Base-by-base conservation (phyloP, 192 early-diverging fungal species). In the Entophlyctis helioformis region DNA sequence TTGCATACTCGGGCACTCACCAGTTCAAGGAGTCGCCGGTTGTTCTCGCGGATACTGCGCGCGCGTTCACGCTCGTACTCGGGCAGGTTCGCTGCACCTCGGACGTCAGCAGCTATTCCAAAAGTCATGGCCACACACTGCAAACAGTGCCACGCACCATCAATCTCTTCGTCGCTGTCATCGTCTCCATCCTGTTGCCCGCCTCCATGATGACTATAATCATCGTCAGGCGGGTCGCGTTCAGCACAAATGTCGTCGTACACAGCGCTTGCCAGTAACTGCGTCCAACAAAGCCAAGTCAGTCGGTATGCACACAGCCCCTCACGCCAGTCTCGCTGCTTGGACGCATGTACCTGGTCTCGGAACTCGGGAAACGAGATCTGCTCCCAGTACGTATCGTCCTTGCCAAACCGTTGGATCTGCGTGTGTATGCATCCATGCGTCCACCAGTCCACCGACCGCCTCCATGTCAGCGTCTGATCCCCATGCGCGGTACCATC, bases 361-460 rank as follows among this genome's bases (percentile, higher is more conserved):
- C 46, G 31, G 31, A 57, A 62, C 27, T 20, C 40, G 12, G 39
- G 11, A 42, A 87, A 59, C 10, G 65, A 59, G 10, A 86, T 62
- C 41, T 87, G 76, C 52, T 87, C 83, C 86, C 86, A 93, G 42
- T 83, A 80, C 28, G 70, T 58, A 22, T 66, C 70, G 59, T 93
- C 85, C 27, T 63, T 69, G 21, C 89, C 89, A 65, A 93, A 93
- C 12, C 89, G 74, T 57, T 93, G 85, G 1, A 91, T 18, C 43
- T 28, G 19, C 33, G 36, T 12, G 2, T 16, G 0, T 11, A 10
- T 18, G 7, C 37, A 12, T 59, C 81, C 81, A 89, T 82, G 20
- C 86, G 67, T 35, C n/a, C n/a, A 9, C 9, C n/a, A 9, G 10
- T 11, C n/a, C 33, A 35, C 10, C 9, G n/a, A 35, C 9, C 9